phyloP scores from a whole-genome alignment of 208 protist species.

The Perkinsela sp. region DNA sequence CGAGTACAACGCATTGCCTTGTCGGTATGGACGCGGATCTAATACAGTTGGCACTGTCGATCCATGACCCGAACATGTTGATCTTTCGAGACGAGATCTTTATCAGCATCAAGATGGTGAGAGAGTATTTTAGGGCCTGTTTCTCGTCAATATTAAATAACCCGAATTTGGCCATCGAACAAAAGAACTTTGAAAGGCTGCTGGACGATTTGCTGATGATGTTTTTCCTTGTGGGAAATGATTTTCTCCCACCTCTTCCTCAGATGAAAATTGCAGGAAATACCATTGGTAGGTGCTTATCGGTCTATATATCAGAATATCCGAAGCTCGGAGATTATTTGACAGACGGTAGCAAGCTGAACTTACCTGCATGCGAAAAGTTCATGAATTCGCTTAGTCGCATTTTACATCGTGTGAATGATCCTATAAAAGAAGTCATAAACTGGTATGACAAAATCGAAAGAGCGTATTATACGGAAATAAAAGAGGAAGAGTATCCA shows the following conservation, averaged over 20 bases:
- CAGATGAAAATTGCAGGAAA: slow-evolving; percentile 85
- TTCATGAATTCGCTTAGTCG: slow-evolving; percentile 30
- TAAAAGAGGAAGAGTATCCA: no score
- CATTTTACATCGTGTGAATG: no score
- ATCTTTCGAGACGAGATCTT: slow-evolving; percentile 88
- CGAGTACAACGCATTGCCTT: slow-evolving; percentile 82
- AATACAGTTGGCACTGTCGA: slow-evolving; percentile 89
- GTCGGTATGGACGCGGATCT: slow-evolving; percentile 97
- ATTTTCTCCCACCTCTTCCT: slow-evolving; percentile 93
- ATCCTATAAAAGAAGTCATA: no score
- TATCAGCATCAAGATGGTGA: slow-evolving; percentile 36
- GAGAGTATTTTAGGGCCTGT: slow-evolving; percentile 44
- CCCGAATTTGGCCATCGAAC: slow-evolving; percentile 35
- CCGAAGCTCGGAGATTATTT: slow-evolving; percentile 27
- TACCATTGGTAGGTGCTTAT: slow-evolving; percentile 73
- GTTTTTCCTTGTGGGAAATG: slow-evolving; percentile 96
- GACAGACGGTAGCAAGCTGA: slow-evolving; percentile 43
- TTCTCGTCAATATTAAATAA: slow-evolving; percentile 28
- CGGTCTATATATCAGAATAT: slow-evolving; percentile 48
- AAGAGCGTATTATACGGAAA: no score
- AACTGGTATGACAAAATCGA: no score
- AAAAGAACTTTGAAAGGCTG: slow-evolving; percentile 79
- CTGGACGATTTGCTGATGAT: slow-evolving; percentile 97
- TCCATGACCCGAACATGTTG: slow-evolving; percentile 88
- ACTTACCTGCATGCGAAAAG: slow-evolving; percentile 15